Evolutionary conservation across 257 asterid genomes (phyloP), one percentile per base, ranked within the genome.

Genomic region (Primulina eburnea): DNA sequence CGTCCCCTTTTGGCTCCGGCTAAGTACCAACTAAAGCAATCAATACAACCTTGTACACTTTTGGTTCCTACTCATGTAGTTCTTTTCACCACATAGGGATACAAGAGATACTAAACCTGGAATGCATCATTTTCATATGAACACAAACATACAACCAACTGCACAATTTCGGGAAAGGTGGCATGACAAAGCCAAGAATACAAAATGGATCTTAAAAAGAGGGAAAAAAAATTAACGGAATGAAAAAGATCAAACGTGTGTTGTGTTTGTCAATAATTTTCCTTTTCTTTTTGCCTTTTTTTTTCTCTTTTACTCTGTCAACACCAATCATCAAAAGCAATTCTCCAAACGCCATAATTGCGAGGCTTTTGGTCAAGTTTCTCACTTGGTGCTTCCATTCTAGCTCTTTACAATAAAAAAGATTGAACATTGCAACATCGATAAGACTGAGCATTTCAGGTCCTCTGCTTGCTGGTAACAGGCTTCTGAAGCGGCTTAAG

Each of bases 401-500:
- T 50, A 50, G 57, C 20, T 50, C 57, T 50, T 50, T 17, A 50
- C 2, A 6, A 16, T 5, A 4, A 50, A 50, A 17, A 50, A 50
- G 21, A 50, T 50, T 50, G 7, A 50, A 16, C 57, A 16, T 14
- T 16, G 21, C 4, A 50, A 14, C 8, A 8, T 16, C 21, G 57
- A 17, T 83, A 80, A 35, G 83, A 64, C 73, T 81, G 84, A 62
- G 47, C 87, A 69, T 73, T 87, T 78, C 92, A 29, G 78, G 81
- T 70, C 84, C 75, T 62, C 89, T 81, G 80, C 73, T 81, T 56
- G 38, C 21, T 50, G 4, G 84, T 69, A 21, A 78, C 75, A 32
- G 97, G 85, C 86, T 87, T 92, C 79, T 89, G 96, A 70, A 94
- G 86, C 2, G 95, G 97, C 73, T 86, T 94, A 68, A 94, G 55